A percentile compares a stretch with the other conserved stretches of the same genome.
phyloP scores from a whole-genome alignment of 1,284 basidiomycete genomes.

The Crepidotus sp. region DNA sequence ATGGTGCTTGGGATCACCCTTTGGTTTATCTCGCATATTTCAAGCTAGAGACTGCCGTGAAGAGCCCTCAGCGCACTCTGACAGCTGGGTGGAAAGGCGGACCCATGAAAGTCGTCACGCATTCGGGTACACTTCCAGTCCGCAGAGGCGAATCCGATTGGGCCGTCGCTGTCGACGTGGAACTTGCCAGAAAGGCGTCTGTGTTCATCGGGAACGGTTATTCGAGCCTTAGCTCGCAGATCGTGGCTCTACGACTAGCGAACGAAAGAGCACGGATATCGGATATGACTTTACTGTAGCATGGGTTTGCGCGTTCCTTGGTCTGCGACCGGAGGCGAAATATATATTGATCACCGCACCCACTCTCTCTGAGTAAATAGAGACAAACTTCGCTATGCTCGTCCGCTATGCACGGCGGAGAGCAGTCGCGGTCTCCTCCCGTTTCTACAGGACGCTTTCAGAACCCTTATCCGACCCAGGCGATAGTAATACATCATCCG shows the following conservation, averaged over 20 bases:
- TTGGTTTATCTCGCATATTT: constrained; percentile 32
- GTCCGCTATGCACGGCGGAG: constrained; percentile 4
- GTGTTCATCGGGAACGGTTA: constrained; percentile 39
- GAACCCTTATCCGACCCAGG: not conserved
- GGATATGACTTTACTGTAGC: constrained; percentile 28
- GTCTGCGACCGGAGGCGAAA: too few species aligned
- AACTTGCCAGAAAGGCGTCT: constrained; percentile 33
- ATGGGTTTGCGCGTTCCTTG: too few species aligned
- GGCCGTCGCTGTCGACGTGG: constrained; percentile 35
- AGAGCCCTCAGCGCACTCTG: constrained; percentile 25
- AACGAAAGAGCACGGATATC: constrained; percentile 26
- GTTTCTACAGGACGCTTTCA: constrained; percentile 1
- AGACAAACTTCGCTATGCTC: not conserved
- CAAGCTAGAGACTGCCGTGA: constrained; percentile 30
- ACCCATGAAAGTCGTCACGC: constrained; percentile 32
- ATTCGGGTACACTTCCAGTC: constrained; percentile 30
- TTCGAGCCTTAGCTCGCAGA: constrained; percentile 36
- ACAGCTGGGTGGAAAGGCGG: constrained; percentile 30
- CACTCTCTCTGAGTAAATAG: constrained; percentile 8
- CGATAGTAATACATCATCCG: not conserved
- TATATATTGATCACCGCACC: too few species aligned
- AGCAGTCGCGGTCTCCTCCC: constrained; percentile 4
- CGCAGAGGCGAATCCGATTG: constrained; percentile 33
- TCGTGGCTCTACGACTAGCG: constrained; percentile 34
- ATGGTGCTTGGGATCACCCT: constrained; percentile 38